Percentiles rank a stretch among this genome's conserved stretches.
Conservation (phyloP, 768 basidiomycete genomes). For the Solioccasus polychromus region DNA sequence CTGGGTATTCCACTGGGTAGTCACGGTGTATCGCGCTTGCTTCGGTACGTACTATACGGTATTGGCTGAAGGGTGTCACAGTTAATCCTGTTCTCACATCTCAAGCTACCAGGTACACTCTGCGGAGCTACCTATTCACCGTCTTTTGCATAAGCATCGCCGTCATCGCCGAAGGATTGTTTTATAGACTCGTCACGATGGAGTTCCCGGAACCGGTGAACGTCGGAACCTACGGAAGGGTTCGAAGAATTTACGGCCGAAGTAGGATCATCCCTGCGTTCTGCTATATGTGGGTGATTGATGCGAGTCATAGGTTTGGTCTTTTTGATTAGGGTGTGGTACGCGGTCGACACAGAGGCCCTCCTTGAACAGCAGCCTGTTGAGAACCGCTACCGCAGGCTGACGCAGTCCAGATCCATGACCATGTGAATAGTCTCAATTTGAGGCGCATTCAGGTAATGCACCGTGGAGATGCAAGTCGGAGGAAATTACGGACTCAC, state of each 20-base stretch:
- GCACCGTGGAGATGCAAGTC: neutral
- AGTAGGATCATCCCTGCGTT: neutral
- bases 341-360: slow-evolving; percentile 6
- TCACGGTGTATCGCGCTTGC: slow-evolving; percentile 16
- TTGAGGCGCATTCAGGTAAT: neutral
- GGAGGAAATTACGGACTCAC: neutral
- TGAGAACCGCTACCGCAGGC: neutral
- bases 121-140: slow-evolving; percentile 17
- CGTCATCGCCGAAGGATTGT: slow-evolving; percentile 18
- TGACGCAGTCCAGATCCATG: slow-evolving; percentile 11
- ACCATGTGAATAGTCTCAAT: slow-evolving; percentile 10
- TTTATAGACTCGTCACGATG: slow-evolving; percentile 17
- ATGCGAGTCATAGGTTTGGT: slow-evolving; percentile 8
- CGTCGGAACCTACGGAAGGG: slow-evolving; percentile 17
- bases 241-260: slow-evolving; percentile 14
- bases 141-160: slow-evolving; percentile 14
- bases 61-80: neutral
- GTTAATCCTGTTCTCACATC: neutral
- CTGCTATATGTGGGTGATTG: neutral
- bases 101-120: slow-evolving; percentile 13
- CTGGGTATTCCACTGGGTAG: slow-evolving; percentile 25
- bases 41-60: slow-evolving; percentile 13
- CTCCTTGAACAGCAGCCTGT: neutral
- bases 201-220: slow-evolving; percentile 6
- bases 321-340: slow-evolving; percentile 17